Evolutionary conservation across 768 basidiomycete genomes (phyloP).

Genomic region (Leccinum arenicola): DNA sequence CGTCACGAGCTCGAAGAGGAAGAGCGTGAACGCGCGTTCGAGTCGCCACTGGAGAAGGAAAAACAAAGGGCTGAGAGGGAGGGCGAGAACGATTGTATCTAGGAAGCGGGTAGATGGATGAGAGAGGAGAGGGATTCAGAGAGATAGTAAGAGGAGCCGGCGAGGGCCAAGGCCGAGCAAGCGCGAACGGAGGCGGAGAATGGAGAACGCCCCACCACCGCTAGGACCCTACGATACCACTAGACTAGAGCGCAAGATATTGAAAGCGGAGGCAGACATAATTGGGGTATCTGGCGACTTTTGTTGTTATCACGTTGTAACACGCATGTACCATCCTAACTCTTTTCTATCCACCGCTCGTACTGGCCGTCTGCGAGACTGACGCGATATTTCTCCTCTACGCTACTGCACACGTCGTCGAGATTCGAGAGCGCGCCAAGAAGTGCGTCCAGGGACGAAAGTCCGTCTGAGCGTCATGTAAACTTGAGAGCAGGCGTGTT

Average conservation of each 20-base stretch:
- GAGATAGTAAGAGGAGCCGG: slow-evolving; percentile 44
- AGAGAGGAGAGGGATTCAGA: slow-evolving; percentile 71
- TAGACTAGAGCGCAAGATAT: too few relatives aligned
- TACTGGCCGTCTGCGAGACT: slow-evolving; percentile 55
- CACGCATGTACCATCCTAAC: slow-evolving; percentile 30
- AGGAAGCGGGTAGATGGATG: slow-evolving; percentile 67
- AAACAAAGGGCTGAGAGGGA: slow-evolving; percentile 49
- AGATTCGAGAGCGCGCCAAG: slow-evolving; percentile 74
- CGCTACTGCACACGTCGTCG: slow-evolving; percentile 67
- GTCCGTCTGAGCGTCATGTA: slow-evolving; percentile 55
- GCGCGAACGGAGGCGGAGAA: slow-evolving; percentile 26
- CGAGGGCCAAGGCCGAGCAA: slow-evolving; percentile 32
- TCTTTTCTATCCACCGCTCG: slow-evolving; percentile 70
- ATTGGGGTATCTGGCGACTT: too few relatives aligned
- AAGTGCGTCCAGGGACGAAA: slow-evolving; percentile 83
- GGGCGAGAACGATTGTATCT: slow-evolving; percentile 67
- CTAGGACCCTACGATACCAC: slow-evolving; percentile 44
- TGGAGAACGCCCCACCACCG: slow-evolving; percentile 50
- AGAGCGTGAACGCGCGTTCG: slow-evolving; percentile 67
- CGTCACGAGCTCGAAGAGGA: slow-evolving; percentile 62
- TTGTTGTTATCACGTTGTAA: neutral
- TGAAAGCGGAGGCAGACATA: too few relatives aligned
- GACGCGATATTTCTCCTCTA: slow-evolving; percentile 64
- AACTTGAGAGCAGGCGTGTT: neutral
- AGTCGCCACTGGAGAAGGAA: slow-evolving; percentile 61